Evolutionary conservation across 2,329 filamentous ascomycete species (phyloP).

Genomic region (Penicillium sp.): DNA sequence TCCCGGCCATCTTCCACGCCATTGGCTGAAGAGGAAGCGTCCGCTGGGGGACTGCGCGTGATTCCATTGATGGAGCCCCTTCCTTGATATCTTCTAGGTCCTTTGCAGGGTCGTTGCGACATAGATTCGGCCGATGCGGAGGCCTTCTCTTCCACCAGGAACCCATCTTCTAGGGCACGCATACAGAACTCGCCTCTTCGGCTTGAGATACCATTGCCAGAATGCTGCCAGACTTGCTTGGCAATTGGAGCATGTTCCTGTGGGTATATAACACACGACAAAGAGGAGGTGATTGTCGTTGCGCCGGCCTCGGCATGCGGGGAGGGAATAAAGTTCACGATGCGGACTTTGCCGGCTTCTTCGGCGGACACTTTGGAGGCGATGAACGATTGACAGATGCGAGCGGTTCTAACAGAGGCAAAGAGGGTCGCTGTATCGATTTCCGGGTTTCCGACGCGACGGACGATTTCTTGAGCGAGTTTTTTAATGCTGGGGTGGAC

Average conservation of each 20-base stretch:
- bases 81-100: constrained; percentile 80
- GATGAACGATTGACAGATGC: constrained; percentile 76
- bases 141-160: constrained; percentile 59
- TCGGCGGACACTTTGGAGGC: constrained; percentile 40
- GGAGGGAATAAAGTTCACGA: constrained; percentile 58
- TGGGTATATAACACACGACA: constrained; percentile 75
- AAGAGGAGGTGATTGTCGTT: constrained; percentile 60
- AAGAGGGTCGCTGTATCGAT: constrained; percentile 78
- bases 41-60: constrained; percentile 36
- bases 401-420: constrained; percentile 71
- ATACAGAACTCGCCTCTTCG: constrained; percentile 89
- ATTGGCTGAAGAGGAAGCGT: constrained; percentile 26
- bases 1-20: constrained; percentile 60
- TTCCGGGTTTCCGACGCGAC: constrained; percentile 58
- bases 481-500: constrained; percentile 81
- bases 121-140: constrained; percentile 28
- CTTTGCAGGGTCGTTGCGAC: constrained; percentile 59
- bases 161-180: constrained; percentile 70
- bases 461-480: constrained; percentile 70
- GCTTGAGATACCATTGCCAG: constrained; percentile 89
- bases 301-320: constrained; percentile 66
- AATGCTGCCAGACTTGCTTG: constrained; percentile 98
- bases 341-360: constrained; percentile 56
- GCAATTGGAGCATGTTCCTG: constrained; percentile 69
- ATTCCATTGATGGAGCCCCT: constrained; percentile 56